Evolutionary conservation across 2,329 filamentous ascomycete species (phyloP), one percentile per base, ranked within the genome.

Genomic region (Aspergillus latus): DNA sequence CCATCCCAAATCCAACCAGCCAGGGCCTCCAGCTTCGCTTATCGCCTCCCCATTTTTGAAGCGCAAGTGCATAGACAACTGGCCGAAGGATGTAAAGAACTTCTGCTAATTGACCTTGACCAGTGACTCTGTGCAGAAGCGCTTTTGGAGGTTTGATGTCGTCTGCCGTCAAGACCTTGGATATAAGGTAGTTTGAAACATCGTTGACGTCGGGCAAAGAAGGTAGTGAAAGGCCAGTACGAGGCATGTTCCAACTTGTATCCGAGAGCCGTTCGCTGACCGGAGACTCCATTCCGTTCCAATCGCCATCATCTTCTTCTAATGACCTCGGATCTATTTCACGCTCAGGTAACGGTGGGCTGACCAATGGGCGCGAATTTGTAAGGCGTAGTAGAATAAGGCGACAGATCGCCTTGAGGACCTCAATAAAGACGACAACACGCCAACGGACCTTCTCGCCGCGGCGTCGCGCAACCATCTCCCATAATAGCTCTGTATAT

Each of bases 401-500:
- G 52, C 90, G 82, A 71, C 93, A 97, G 7, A 94, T 64, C 2
- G 93, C 92, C 74, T 97, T 97, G 68, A 94, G 79, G 1, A 85
- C 82, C 75, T 99, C 94, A 21, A 99, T 79, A 3, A 95, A 70
- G 9, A 97, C 86, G 5, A 97, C 85, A 0, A 95, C 85, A 50
- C 90, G 86, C 94, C 94, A 99, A 30, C 92, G 85, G 28, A 88
- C 76, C 67, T 84, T 86, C 72, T 95, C 84, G 44, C 88, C 92
- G 60, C 87, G 87, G 48, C 93, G 84, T 75, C 96, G 95, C 30
- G 92, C 92, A 29, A 89, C 85, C 94, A 99, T 99, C 73, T 99
- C 94, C 83, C 93, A 94, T n/a, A 99, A 78, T 30, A 99, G 80
- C 76, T 99, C 91, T 0, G 92, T 96, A 70, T 97, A 97, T 64